Base-by-base conservation (phyloP, 257 asterid species). In the Salvia hispanica region DNA sequence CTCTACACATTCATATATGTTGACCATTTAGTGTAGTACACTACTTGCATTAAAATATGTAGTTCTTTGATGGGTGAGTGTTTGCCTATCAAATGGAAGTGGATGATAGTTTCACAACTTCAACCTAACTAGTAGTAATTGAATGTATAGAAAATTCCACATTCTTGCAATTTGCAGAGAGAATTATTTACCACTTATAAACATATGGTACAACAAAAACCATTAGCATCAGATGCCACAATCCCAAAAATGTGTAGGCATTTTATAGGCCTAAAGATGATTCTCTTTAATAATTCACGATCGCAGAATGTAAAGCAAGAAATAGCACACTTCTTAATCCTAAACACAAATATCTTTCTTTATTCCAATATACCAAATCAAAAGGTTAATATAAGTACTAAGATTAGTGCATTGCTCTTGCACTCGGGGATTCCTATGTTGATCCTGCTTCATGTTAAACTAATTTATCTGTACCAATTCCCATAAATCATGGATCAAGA, bases 401-500 rank as follows among this genome's bases (percentile, higher is more conserved):
- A 21, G 37, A 62, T 45, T 28, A 62, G 44, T 62, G 18, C 54
- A 14, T 42, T 12, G 54, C 42, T 40, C 42, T 44, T 14, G 62
- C 34, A 48, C 58, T 37, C 25, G 44, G 61, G 57, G 34, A 58
- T 78, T 64, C 71, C 79, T 47, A 78, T 74, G 77, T 66, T 61
- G 72, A 74, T 70, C 70, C 72, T 74, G 51, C 2, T 56, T 52
- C 16, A 6, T 60, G 39, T 42, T 16, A 14, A n/a, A 16, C 36
- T 53, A 64, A 57, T 53, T 11, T 25, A 9, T 45, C 2, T 48
- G 68, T 37, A 75, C 39, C 31, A 64, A 47, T 55, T 69, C 58
- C 65, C 76, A 75, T 6, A 58, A 63, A 70, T 67, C 60, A 51
- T 70, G 73, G 73, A 70, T 70, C 73, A 43, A 57, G 66, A 75